Evolutionary conservation across 1,284 basidiomycete genomes (phyloP), one percentile per base, ranked within the genome.

Genomic region (Cutaneotrichosporon dermatis): DNA sequence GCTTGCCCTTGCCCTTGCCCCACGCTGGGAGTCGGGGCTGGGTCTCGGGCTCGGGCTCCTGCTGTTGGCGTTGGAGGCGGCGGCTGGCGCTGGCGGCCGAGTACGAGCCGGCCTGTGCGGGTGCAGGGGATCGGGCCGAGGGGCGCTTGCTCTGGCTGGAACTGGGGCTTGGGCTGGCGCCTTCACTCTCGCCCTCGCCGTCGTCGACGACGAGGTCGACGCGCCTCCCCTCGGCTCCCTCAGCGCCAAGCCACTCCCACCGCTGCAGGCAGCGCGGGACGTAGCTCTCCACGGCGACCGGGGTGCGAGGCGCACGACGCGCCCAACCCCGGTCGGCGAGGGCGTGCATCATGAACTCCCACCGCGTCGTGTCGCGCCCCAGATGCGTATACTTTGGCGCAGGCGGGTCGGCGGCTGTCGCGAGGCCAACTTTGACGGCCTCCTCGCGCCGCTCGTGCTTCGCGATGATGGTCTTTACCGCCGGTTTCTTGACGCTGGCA

Each of bases 311-410:
- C 25, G 25, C 25, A 25, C 25, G 54, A 4, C 10, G 43, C 6
- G 40, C 57, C 61, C 61, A 62, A 2, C 61, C 61, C n/a, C 50
- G 44, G 25, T 48, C 25, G 6, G 13, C 35, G 13, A 56, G 7
- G 9, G 9, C 16, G 54, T 59, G 49, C 41, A 59, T 33, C 36
- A 44, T 37, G 6, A 45, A 36, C 11, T 58, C 46, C 57, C 57
- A 62, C 12, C 61, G 53, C 34, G 45, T 25, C 43, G 37, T n/a
- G 25, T 59, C 35, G 2, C 40, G 34, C 3, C 61, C 61, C 15
- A 58, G 34, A 40, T 58, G 54, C 33, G 40, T 9, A 25, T 56
- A 62, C 4, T 15, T 25, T 9, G 54, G 33, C 15, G 40, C 9
- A 11, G 55, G 48, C 7, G 46, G 48, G n/a, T 39, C 13, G 4